These are phyloP conservation scores for Terana coerulea DNA, from an alignment of 768 basidiomycete species.

Conservation along the genomic window DNA sequence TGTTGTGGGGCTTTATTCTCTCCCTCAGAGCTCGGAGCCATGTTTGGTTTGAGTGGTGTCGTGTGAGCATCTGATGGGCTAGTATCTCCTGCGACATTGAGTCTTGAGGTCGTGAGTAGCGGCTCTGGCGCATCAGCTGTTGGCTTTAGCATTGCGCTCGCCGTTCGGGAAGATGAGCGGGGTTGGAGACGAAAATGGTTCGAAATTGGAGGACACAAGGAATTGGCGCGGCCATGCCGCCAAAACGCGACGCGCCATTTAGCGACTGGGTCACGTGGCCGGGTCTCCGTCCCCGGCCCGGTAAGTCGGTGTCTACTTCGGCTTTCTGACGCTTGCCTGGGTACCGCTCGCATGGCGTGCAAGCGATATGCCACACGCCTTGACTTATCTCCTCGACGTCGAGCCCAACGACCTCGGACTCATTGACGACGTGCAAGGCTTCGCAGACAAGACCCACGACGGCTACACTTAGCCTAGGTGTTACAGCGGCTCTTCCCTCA, in stretches of 20 bases:
- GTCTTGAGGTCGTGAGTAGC: background rate
- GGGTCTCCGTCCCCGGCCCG: too few relatives aligned
- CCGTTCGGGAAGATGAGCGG: too few relatives aligned
- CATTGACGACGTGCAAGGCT: too few relatives aligned
- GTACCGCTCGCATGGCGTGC: background rate
- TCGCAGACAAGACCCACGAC: too few relatives aligned
- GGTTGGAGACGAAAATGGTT: background rate
- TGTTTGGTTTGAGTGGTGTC: background rate
- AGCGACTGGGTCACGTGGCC: background rate
- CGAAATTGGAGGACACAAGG: background rate
- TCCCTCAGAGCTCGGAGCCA: too few relatives aligned
- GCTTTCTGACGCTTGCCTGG: background rate
- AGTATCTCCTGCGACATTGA: background rate
- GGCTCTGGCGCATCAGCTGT: background rate
- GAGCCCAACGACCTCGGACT: background rate
- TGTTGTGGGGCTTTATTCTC: background rate
- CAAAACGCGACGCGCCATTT: constrained; percentile 2
- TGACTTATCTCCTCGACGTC: constrained; percentile 5
- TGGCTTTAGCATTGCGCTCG: background rate
- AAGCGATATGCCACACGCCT: background rate
- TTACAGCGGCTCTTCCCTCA: too few relatives aligned
- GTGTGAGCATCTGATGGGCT: background rate
- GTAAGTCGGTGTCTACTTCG: too few relatives aligned
- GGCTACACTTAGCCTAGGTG: too few relatives aligned
- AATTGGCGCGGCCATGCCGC: background rate